Percentiles rank a stretch among this genome's conserved stretches.
Evolutionary conservation across 768 basidiomycete species (phyloP).

Genomic region (Amyloporia xantha): DNA sequence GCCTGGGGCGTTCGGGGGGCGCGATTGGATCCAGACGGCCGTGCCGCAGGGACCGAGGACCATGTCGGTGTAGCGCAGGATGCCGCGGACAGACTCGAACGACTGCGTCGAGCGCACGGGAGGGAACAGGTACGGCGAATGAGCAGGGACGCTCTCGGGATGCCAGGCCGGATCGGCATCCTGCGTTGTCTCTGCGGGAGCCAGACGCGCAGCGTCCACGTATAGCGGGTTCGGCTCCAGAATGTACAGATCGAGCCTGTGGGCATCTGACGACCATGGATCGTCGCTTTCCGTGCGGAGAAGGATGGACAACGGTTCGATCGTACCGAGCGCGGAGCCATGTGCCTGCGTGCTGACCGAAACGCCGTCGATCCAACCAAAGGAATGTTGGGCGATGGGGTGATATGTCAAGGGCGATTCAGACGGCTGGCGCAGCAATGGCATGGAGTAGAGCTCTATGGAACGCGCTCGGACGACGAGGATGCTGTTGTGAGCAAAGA

Average conservation of each 20-base stretch:
- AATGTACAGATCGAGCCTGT: constrained; percentile 47
- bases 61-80: constrained; percentile 48
- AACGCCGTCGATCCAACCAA: constrained; percentile 65
- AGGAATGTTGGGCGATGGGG: constrained; percentile 41
- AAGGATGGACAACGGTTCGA: constrained; percentile 38
- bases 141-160: too few relatives aligned
- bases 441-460: constrained; percentile 47
- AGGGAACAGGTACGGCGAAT: constrained; percentile 39
- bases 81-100: constrained; percentile 36
- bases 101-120: constrained; percentile 36
- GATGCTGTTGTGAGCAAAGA: constrained; percentile 39
- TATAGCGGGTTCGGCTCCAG: constrained; percentile 33
- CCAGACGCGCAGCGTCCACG: not conserved
- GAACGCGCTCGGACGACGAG: constrained; percentile 57
- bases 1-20: constrained; percentile 38
- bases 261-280: constrained; percentile 47
- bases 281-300: constrained; percentile 54
- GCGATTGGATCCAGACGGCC: constrained; percentile 57
- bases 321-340: not conserved
- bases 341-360: constrained; percentile 27
- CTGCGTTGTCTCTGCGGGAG: too few relatives aligned
- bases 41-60: constrained; percentile 50
- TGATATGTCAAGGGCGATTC: constrained; percentile 22
- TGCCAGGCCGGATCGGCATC: too few relatives aligned
- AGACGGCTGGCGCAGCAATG: constrained; percentile 27